Evolutionary conservation across 768 basidiomycete species (phyloP), one percentile per base, ranked within the genome.

Genomic region (Cystofilobasidium ferigula): DNA sequence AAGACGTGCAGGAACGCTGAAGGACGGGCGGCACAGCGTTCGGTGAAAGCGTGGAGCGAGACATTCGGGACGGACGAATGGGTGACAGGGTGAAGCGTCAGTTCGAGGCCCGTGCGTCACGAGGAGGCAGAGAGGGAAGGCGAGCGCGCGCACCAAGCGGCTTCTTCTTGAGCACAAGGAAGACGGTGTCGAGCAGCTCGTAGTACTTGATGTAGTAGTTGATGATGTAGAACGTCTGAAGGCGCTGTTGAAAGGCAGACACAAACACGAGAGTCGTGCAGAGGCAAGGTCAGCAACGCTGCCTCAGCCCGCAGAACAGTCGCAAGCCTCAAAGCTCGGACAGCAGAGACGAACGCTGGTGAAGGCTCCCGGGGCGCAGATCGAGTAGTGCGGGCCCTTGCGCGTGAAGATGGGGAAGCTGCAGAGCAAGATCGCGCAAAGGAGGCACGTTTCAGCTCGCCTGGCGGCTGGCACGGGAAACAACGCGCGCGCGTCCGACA

Each of bases 121-220:
- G 30, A 45, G 32, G 13, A n/a, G 22, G 28, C 24, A 24, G n/a
- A 3, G 24, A 13, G 40, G 28, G 30, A 24, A 26, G 30, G 63
- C 28, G 48, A 26, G 14, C 32, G 40, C 28, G 78, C 85, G 68
- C 73, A 93, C 92, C 88, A 58, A 99, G 81, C 20, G 90, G 90
- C 78, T 98, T 98, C 82, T 98, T 99, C 84, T 98, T 99, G 72
- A 97, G 79, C 13, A 88, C 89, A 70, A 99, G 84, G 82, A 98
- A 99, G 70, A 97, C 83, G 18, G 95, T 99, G 80, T 98, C 95
- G 69, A 94, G 76, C 67, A 98, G 84, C 78, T 99, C 95, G 70
- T 95, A 79, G 77, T 97, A 98, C 76, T 97, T 97, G 84, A 95
- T 89, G 78, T 86, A 92, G 79, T 98, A 99, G 80, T 99, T 99